Evolutionary conservation across 352 stramenopile species (phyloP).

Genomic region (Pythium aristosporum): DNA sequence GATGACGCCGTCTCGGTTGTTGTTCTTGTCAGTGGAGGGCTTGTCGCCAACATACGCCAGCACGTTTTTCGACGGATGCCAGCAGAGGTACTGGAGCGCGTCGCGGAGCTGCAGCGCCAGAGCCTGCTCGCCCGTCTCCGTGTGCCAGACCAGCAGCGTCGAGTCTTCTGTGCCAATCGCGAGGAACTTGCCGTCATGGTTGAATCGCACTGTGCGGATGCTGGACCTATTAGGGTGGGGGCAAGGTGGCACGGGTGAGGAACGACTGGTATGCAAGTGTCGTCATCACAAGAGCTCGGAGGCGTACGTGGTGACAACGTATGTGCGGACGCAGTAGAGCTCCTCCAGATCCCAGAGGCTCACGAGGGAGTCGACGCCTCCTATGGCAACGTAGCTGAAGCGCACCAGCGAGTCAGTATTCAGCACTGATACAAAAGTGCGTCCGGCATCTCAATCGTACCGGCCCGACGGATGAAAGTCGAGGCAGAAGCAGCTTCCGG

Average conservation of each 20-base stretch:
- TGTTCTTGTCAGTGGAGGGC: slow-evolving; percentile 71
- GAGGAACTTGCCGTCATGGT: slow-evolving; percentile 67
- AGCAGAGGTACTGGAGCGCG: slow-evolving; percentile 73
- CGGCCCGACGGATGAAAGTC: slow-evolving; percentile 77
- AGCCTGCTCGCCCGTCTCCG: slow-evolving; percentile 54
- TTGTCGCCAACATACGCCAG: slow-evolving; percentile 85
- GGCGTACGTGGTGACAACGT: slow-evolving; percentile 75
- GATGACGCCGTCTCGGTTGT: slow-evolving; percentile 79
- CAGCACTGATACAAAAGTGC: neutral
- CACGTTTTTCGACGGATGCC: slow-evolving; percentile 82
- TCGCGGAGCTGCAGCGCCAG: slow-evolving; percentile 72
- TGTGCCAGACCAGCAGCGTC: slow-evolving; percentile 62
- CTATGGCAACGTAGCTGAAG: slow-evolving; percentile 64
- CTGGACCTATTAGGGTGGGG: slow-evolving; percentile 44
- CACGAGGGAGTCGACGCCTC: slow-evolving; percentile 82
- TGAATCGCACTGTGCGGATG: slow-evolving; percentile 80
- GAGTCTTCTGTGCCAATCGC: slow-evolving; percentile 80
- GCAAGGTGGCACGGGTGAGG: too few relatives aligned
- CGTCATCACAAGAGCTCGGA: neutral
- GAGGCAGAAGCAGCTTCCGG: slow-evolving; percentile 80
- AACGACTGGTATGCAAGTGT: too few relatives aligned
- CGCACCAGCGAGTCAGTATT: neutral
- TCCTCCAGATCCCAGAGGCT: slow-evolving; percentile 86
- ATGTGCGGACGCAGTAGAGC: slow-evolving; percentile 83
- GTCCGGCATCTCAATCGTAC: slow-evolving; percentile 29